Evolutionary conservation across 2,329 filamentous ascomycete genomes (phyloP), one percentile per base, ranked within the genome.

Genomic region (Fusarium torreyae): DNA sequence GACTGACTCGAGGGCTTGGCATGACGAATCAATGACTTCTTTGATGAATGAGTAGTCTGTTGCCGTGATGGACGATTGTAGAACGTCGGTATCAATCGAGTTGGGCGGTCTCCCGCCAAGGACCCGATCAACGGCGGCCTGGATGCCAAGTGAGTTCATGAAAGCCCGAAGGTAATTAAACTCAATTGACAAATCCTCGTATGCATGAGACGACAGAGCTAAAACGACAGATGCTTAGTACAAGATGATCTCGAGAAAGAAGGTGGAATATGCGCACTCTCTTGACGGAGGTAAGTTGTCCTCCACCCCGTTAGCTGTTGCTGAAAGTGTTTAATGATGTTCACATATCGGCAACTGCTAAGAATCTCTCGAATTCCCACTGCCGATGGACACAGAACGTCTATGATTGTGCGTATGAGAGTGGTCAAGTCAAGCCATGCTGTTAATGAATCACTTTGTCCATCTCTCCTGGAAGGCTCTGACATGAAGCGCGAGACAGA

Each of bases 11-110:
- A 88, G 75, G 28, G 86, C 86, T 53, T 85, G 79, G 44, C 84
- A 83, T 60, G 83, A 86, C 3, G 83, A 84, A 20, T 87, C 83
- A 5, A 87, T 84, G 2, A 88, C 86, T 71, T 87, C 85, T 72
- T 84, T 82, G 15, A 88, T 86, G 66, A 87, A 87, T 36, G 83
- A 81, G 56, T 86, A 87, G 68, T 88, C 86, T 48, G 81, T 80
- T 2, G 82, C 80, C 79, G 68, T 84, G 77, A 14, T 81, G 75
- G 13, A 82, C 72, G 38, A 83, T 75, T 75, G 82, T 39, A 45
- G 39, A 17, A 63, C 40, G 6, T 57, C 54, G 8, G 56, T 43
- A 15, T 63, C 43, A 7, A 44, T 51, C 1, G 46, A 46, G 2
- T 53, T 43, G 6, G 54, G 39, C 6, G 46, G 45, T 14, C 54